phyloP scores from a whole-genome alignment of 2,329 filamentous ascomycete species.

The Sarocladiaceae sp. region DNA sequence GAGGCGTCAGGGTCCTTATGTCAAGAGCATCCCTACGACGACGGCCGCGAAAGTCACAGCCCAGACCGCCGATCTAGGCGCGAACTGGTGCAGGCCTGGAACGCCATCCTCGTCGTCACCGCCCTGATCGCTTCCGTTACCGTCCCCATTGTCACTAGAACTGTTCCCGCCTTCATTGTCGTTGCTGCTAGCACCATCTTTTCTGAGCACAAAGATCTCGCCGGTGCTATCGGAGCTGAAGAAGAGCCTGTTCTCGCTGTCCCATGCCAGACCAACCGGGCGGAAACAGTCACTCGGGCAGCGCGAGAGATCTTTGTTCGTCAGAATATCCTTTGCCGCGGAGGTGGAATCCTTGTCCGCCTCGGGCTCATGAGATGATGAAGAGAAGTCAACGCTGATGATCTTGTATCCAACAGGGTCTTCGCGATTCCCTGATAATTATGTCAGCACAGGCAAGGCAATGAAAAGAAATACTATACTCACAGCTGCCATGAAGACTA shows the following conservation, averaged over 20 bases:
- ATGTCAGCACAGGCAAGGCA: neutral
- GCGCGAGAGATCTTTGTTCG: conserved; percentile 45
- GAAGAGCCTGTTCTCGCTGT: conserved; percentile 51
- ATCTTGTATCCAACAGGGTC: conserved; percentile 44
- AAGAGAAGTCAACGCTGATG: conserved; percentile 33
- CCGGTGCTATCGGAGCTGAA: conserved; percentile 60
- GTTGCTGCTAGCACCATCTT: conserved; percentile 8
- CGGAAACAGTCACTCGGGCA: conserved; percentile 59
- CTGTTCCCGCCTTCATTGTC: conserved; percentile 11
- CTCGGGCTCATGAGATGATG: conserved; percentile 39
- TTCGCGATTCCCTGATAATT: conserved; percentile 34
- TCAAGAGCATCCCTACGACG: conserved; percentile 23
- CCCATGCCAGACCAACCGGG: conserved; percentile 54
- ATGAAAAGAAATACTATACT: conserved; percentile 18
- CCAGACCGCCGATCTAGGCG: conserved; percentile 16
- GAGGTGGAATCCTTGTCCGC: conserved; percentile 36
- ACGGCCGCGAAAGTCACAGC: conserved; percentile 23
- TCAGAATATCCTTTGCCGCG: conserved; percentile 48
- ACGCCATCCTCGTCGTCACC: conserved; percentile 15
- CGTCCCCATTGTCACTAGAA: neutral
- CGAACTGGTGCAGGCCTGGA: conserved; percentile 17
- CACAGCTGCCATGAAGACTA: conserved; percentile 69
- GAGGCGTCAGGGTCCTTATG: conserved; percentile 13
- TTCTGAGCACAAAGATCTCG: conserved; percentile 57
- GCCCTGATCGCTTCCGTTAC: conserved; percentile 7